phyloP scores from a whole-genome alignment of 495 filamentous ascomycete genomes.

The Xylaria curta region DNA sequence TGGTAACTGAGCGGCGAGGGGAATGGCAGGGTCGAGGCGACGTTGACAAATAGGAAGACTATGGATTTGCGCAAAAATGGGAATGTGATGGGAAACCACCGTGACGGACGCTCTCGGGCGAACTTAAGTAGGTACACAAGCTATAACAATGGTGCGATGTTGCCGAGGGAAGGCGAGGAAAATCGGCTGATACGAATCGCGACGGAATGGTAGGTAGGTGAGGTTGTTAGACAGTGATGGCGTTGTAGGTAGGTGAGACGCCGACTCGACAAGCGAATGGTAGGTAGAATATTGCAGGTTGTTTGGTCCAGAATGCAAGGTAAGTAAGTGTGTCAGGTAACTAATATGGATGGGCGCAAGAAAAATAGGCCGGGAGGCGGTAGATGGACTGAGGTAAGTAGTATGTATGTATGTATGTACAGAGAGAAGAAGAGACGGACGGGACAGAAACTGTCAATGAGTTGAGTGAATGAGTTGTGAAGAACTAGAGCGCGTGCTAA shows the following conservation, averaged over 20 bases:
- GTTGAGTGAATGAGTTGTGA: conserved; percentile 7
- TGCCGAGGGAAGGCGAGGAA: conserved; percentile 18
- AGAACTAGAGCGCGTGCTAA: conserved; percentile 14
- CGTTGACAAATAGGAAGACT: conserved; percentile 12
- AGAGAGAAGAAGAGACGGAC: conserved; percentile 20
- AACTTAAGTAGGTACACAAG: conserved; percentile 17
- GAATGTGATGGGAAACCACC: conserved; percentile 6
- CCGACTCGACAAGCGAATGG: conserved; percentile 27
- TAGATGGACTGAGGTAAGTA: conserved; percentile 11
- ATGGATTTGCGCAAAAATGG: conserved; percentile 10
- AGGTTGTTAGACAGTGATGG: conserved; percentile 15
- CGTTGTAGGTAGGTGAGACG: conserved; percentile 26
- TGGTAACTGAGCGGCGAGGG: conserved; percentile 19
- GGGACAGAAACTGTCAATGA: conserved; percentile 18
- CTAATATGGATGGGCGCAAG: conserved; percentile 1
- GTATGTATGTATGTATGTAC: conserved; percentile 19
- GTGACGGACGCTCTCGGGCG: conserved; percentile 9
- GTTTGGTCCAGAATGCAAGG: conserved; percentile 16
- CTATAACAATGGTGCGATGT: neutral
- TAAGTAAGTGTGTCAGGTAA: conserved; percentile 17
- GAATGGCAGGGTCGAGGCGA: conserved; percentile 18
- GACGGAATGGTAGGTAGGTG: conserved; percentile 20
- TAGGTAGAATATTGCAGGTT: neutral
- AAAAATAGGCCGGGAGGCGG: conserved; percentile 14
- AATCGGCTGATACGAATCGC: conserved; percentile 13